phyloP scores from a whole-genome alignment of 2,329 filamentous ascomycete species.

The Verticillium nonalfalfae region DNA sequence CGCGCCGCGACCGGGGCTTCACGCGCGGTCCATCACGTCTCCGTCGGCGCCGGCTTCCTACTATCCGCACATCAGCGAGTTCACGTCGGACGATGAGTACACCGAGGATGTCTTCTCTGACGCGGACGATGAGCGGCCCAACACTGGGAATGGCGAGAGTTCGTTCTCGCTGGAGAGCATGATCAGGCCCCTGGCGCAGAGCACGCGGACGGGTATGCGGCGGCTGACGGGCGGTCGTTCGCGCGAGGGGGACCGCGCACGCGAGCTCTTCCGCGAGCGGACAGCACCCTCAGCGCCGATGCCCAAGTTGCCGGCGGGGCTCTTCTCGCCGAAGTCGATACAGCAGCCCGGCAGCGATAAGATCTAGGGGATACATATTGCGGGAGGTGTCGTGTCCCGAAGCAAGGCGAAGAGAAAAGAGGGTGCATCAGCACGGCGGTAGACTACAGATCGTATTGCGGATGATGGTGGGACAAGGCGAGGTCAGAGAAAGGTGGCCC shows the following conservation, averaged over 20 bases:
- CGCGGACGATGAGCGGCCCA: slow-evolving; percentile 53
- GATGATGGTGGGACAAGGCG: too few relatives aligned
- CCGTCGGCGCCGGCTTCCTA: slow-evolving; percentile 56
- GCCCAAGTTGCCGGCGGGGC: slow-evolving; percentile 30
- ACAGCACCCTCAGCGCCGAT: slow-evolving; percentile 30
- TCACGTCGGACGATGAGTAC: slow-evolving; percentile 71
- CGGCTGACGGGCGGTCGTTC: slow-evolving; percentile 53
- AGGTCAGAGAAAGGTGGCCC: neutral
- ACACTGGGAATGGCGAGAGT: slow-evolving; percentile 30
- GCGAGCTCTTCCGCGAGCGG: slow-evolving; percentile 25
- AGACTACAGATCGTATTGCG: neutral
- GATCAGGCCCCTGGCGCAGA: slow-evolving; percentile 51
- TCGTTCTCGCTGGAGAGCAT: slow-evolving; percentile 55
- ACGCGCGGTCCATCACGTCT: slow-evolving; percentile 79
- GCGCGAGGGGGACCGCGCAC: slow-evolving; percentile 27
- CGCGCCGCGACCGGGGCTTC: slow-evolving; percentile 58
- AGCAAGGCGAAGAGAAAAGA: neutral
- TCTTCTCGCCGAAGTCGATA: slow-evolving; percentile 22
- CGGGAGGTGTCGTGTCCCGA: neutral
- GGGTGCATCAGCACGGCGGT: neutral
- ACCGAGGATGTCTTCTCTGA: slow-evolving; percentile 74
- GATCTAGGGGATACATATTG: neutral
- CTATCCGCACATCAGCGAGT: slow-evolving; percentile 49
- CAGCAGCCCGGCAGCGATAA: neutral
- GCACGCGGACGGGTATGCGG: slow-evolving; percentile 53